Conservation (phyloP, 2,329 filamentous ascomycete genomes). For the Metarhizium robertsii region DNA sequence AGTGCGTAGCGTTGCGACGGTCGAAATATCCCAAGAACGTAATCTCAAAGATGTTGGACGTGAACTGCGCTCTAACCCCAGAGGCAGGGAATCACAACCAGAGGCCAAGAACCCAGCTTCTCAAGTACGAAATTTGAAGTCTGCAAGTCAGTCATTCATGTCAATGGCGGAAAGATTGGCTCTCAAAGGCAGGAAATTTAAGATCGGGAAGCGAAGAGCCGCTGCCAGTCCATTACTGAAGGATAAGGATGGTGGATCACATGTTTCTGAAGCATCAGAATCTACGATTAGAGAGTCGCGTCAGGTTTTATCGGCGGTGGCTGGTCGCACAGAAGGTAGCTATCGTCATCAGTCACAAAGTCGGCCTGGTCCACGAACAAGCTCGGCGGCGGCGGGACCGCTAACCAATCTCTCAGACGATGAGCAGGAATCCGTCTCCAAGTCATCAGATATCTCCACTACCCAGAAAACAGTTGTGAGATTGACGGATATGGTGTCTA, state of each 20-base stretch:
- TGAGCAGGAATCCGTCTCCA: background rate
- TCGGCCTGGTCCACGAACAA: background rate
- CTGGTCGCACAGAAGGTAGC: background rate
- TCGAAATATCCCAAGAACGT: background rate
- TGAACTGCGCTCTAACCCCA: background rate
- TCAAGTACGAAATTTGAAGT: background rate
- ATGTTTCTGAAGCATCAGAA: background rate
- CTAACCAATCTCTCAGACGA: background rate
- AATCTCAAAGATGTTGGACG: background rate
- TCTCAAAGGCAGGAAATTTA: conserved; percentile 42
- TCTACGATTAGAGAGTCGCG: background rate
- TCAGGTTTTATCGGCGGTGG: background rate
- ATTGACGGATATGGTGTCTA: conserved; percentile 7
- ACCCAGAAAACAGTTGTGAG: conserved; percentile 8
- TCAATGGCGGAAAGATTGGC: conserved; percentile 51
- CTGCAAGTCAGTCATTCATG: conserved; percentile 28
- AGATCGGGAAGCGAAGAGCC: conserved; percentile 32
- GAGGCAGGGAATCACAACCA: too few species aligned
- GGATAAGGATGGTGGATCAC: background rate
- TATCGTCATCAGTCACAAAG: background rate
- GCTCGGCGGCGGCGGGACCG: background rate
- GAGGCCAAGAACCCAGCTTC: background rate
- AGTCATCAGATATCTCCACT: background rate
- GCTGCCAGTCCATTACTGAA: background rate
- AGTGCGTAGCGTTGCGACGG: background rate